These are phyloP conservation scores for Chrysosporium queenslandicum DNA, from an alignment of 2,329 filamentous ascomycete species.

Conservation along the genomic window DNA sequence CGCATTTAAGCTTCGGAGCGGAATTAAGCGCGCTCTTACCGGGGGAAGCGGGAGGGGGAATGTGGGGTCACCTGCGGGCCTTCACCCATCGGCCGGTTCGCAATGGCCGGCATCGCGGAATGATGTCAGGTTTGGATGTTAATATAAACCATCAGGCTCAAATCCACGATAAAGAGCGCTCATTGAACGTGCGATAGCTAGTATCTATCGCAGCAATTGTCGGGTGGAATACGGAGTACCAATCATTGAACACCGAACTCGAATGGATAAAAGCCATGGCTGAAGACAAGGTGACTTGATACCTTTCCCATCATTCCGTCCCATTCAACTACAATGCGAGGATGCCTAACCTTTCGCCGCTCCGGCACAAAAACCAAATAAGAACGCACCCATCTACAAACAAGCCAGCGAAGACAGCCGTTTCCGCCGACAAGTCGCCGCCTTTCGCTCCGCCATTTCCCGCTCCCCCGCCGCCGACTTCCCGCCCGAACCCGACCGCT, in stretches of 20 bases:
- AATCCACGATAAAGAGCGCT: no score
- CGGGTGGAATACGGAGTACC: no score
- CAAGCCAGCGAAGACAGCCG: conserved; percentile 35
- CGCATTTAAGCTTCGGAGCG: neutral
- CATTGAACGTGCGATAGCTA: no score
- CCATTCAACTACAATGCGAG: neutral
- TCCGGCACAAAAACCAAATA: no score
- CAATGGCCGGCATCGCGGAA: neutral
- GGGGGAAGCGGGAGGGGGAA: neutral
- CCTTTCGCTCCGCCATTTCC: conserved; percentile 38
- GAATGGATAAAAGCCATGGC: neutral
- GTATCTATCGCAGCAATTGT: no score
- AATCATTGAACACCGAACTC: no score
- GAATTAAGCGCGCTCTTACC: neutral
- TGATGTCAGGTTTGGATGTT: neutral
- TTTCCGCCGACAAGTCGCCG: conserved; percentile 45
- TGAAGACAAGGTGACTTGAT: neutral
- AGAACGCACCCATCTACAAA: neutral
- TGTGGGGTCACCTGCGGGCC: neutral
- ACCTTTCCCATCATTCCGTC: no score
- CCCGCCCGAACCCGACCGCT: conserved; percentile 50
- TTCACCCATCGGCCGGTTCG: neutral
- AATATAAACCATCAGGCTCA: neutral
- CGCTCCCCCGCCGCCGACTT: conserved; percentile 32
- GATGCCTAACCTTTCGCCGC: no score